A percentile compares a stretch with the other conserved stretches of the same genome.
Evolutionary conservation across 2,329 filamentous ascomycete genomes (phyloP).

Genomic region (Ophiostoma tasmaniense): DNA sequence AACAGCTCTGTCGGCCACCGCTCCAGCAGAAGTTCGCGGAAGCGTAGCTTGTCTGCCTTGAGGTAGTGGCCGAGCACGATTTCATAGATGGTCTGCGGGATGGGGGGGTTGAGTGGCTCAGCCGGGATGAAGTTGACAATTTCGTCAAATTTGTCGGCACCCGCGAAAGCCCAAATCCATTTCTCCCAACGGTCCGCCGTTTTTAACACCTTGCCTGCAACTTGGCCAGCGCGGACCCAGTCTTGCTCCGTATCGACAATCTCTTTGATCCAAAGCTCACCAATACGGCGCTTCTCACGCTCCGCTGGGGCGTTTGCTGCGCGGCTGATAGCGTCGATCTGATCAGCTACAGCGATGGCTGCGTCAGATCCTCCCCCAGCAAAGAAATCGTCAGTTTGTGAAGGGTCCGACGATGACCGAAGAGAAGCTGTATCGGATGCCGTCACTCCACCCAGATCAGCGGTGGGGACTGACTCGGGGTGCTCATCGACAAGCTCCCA

Average conservation of each 20-base stretch:
- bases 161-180: constrained; percentile 89
- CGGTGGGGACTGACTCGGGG: constrained; percentile 57
- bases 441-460: constrained; percentile 32
- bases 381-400: constrained; percentile 43
- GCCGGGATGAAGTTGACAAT: constrained; percentile 78
- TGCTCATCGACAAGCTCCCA: constrained; percentile 87
- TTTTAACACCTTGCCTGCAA: constrained; percentile 75
- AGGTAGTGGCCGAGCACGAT: constrained; percentile 85
- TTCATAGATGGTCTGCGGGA: constrained; percentile 79
- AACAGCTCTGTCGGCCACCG: constrained; percentile 80
- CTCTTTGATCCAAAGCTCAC: constrained; percentile 88
- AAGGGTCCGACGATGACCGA: constrained; percentile 16
- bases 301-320: constrained; percentile 59
- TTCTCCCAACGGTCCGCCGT: constrained; percentile 83
- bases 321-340: constrained; percentile 46
- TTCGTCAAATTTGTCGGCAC: constrained; percentile 78
- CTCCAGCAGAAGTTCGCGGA: constrained; percentile 72
- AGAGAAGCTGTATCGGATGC: constrained; percentile 22
- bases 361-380: neutral
- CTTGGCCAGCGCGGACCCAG: constrained; percentile 69
- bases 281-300: constrained; percentile 82
- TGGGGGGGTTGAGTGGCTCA: constrained; percentile 64
- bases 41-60: constrained; percentile 61
- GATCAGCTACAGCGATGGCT: neutral
- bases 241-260: constrained; percentile 59